Base-by-base conservation (phyloP, 2,329 filamentous ascomycete genomes). In the Tympanopsis confertula region DNA sequence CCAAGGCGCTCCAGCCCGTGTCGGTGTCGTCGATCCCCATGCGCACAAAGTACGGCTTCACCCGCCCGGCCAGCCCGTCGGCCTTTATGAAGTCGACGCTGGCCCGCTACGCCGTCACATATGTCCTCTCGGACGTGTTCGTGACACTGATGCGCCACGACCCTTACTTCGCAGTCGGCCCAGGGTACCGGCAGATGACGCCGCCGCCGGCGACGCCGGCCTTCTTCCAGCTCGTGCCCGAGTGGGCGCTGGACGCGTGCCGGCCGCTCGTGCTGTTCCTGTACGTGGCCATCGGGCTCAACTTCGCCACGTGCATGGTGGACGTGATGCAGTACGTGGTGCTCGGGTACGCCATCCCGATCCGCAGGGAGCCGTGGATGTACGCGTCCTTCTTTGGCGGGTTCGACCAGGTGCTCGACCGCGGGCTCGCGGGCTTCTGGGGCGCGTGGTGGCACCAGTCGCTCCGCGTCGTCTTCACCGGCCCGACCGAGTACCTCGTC, bases 371-470 rank as follows among this genome's bases (percentile, higher is more conserved):
- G 35, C 57, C 72, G 2, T 76, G 69, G 71, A 62, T 66, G 36
- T 63, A 68, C 42, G 64, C 74, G 1, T 58, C 71, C 20, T 61
- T 71, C 4, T 68, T 78, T 41, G 80, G 82, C 12, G 63, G 63
- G 15, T 61, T 70, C 39, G 48, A 49, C 0, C 58, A 65, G 19
- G 65, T 88, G 2, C 57, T 79, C 10, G 74, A 86, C 43, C 66
- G 74, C 41, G 88, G 89, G 0, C 64, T 95, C 2, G 69, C 73
- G 1, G 88, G 87, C 1, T 82, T 81, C 59, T 96, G 89, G 89
- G 79, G 83, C 33, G 68, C 66, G 17, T 89, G 78, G 69, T 95
- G 89, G 89, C 89, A 96, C 56, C 88, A 95, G 58, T 79, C 81
- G 3, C 93, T 94, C 60, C 81, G 87, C 1, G 70, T 77, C 39